Evolutionary conservation across 257 asterid genomes (phyloP), one percentile per base, ranked within the genome.

Genomic region (Thymus mandschuricus): DNA sequence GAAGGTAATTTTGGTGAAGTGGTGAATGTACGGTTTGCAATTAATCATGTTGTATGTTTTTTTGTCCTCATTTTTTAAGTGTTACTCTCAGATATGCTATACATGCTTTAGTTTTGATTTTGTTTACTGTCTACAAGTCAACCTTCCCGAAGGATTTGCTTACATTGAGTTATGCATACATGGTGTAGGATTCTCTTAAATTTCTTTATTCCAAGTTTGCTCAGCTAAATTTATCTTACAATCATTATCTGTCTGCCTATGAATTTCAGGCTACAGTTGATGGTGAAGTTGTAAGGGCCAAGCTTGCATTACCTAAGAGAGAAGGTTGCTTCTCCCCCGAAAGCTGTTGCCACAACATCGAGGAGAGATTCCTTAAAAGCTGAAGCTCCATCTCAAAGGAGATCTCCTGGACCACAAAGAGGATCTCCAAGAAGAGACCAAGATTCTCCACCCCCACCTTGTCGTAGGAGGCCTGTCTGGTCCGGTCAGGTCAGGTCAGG

Each of bases 1-100:
- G 64, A 10, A 95, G 97, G 99, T 83, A 89, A 82, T 76, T 95
- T 89, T 85, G 99, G 99, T 60, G 98, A 92, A 87, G 92, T 95
- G 75, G 92, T 92, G 68, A 85, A 77, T 70, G 98, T 90, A 70
- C 84, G 83, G 71, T 66, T 95, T 85, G 97, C 90, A 49, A 88
- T 95, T 64, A 96, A 95, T 81, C 96, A 81, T 63, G 77, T 45
- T 60, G 98, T 95, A 84, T 80, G 96, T 84, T 55, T 63, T 21
- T 57, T 21, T 60, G 63, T 6, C 12, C 56, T 21, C 70, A n/a
- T 31, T 48, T 67, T 7, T 38, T 49, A 40, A 13, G 49, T 50
- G 46, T 21, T 48, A 40, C 12, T 49, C 63, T 30, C 9, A 29
- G 46, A 35, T 59, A 33, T 27, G 12, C 8, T 35, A 13, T 49